These are phyloP conservation scores for Wallacemonas collosoma DNA, from an alignment of 208 protist genomes.

Conservation along the genomic window DNA sequence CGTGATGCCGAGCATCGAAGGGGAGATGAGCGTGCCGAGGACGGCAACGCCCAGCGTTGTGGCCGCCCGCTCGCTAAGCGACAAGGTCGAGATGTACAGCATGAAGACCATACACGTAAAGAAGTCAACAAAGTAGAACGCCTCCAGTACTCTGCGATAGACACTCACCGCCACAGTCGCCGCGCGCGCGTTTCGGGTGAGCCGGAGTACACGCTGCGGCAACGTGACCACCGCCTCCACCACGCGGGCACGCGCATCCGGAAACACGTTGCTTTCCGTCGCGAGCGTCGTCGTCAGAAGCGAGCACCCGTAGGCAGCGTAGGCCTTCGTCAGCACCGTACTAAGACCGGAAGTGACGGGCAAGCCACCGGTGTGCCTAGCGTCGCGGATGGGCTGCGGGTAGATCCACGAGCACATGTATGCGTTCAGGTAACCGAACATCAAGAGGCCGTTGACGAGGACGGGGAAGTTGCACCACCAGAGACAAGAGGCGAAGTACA, in stretches of 20 bases:
- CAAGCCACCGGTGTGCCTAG: no score
- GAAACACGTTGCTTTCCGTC: conserved; percentile 29
- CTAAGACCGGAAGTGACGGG: background rate
- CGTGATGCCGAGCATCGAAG: conserved; percentile 26
- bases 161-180: background rate
- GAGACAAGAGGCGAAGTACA: conserved; percentile 16
- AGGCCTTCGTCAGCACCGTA: background rate
- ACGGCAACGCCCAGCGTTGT: conserved; percentile 28
- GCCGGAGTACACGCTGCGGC: conserved; percentile 27
- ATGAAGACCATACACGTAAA: conserved; percentile 47
- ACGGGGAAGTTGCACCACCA: conserved; percentile 18
- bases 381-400: background rate
- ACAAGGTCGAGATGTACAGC: conserved; percentile 45
- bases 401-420: conserved; percentile 17
- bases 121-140: conserved; percentile 62
- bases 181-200: conserved; percentile 12
- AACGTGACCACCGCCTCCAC: conserved; percentile 24
- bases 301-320: conserved; percentile 38
- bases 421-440: conserved; percentile 8
- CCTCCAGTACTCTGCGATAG: conserved; percentile 24
- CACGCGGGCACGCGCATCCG: conserved; percentile 26
- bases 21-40: conserved; percentile 24
- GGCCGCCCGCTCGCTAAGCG: conserved; percentile 37
- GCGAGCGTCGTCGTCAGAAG: conserved; percentile 38
- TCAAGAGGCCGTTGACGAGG: conserved; percentile 4